These are phyloP conservation scores for Tulasnella sp. DNA, from an alignment of 768 basidiomycete species.

Conservation along the genomic window DNA sequence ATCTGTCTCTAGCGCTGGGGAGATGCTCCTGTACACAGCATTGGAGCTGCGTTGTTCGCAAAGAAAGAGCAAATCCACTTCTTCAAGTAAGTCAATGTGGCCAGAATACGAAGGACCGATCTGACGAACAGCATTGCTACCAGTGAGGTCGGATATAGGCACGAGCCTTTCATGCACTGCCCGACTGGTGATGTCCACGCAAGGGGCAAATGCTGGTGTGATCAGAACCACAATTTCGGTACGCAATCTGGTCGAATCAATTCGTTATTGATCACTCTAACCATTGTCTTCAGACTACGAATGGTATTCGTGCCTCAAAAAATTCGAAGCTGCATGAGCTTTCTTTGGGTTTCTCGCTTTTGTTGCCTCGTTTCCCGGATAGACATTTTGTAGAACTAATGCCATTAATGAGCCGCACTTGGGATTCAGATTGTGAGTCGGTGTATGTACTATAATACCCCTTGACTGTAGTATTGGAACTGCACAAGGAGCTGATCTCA, in stretches of 20 bases:
- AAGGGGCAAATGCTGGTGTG: conserved; percentile 80
- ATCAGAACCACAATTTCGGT: conserved; percentile 63
- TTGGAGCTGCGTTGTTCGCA: conserved; percentile 82
- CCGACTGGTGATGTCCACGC: conserved; percentile 61
- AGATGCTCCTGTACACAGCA: conserved; percentile 84
- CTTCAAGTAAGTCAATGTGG: conserved; percentile 42
- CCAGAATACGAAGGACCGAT: neutral
- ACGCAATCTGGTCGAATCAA: conserved; percentile 22
- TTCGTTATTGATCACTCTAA: neutral
- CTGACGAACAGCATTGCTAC: neutral
- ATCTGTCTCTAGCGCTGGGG: conserved; percentile 60
- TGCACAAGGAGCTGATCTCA: conserved; percentile 22
- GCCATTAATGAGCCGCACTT: conserved; percentile 14
- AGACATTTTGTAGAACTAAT: conserved; percentile 12
- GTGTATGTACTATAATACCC: conserved; percentile 40
- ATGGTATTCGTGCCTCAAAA: conserved; percentile 81
- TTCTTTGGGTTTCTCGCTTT: neutral
- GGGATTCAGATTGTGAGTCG: conserved; percentile 23
- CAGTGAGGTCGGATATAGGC: conserved; percentile 77
- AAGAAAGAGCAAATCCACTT: conserved; percentile 86
- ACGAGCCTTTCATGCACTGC: conserved; percentile 92
- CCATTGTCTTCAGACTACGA: conserved; percentile 13
- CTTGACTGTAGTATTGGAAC: conserved; percentile 90
- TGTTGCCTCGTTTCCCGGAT: neutral
- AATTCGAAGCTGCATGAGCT: conserved; percentile 40